Conservation (phyloP, 495 filamentous ascomycete genomes). For the Pyrenopolyporus hunteri region DNA sequence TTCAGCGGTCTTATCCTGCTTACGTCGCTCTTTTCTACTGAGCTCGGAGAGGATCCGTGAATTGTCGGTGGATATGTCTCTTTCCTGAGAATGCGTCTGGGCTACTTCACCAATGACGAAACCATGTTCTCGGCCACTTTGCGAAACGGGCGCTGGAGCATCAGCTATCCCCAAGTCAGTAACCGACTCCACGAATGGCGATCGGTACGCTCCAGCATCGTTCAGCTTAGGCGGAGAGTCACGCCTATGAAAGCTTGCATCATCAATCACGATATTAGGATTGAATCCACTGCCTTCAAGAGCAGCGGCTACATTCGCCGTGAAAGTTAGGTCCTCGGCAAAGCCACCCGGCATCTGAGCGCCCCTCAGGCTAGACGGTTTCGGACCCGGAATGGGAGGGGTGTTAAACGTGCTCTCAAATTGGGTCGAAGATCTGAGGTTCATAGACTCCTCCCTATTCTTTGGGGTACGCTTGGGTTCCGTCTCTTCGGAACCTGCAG, state of each 20-base stretch:
- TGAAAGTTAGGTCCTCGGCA: conserved; percentile 69
- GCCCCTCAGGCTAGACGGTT: conserved; percentile 43
- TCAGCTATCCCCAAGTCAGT: conserved; percentile 43
- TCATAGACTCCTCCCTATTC: conserved; percentile 30
- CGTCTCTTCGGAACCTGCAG: conserved; percentile 19
- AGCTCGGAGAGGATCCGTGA: conserved; percentile 19
- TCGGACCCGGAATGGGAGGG: conserved; percentile 47
- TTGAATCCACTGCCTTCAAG: conserved; percentile 72
- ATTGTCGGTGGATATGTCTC: conserved; percentile 14
- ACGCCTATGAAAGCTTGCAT: conserved; percentile 65
- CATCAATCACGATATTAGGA: conserved; percentile 70
- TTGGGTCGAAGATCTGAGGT: conserved; percentile 24
- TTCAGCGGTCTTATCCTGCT: conserved; percentile 14
- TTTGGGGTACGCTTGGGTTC: conserved; percentile 23
- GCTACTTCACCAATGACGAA: conserved; percentile 30
- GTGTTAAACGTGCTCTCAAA: conserved; percentile 36
- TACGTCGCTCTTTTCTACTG: conserved; percentile 21
- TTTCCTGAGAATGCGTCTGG: conserved; percentile 26
- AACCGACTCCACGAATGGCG: conserved; percentile 53
- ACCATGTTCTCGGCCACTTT: conserved; percentile 9
- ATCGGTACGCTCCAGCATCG: conserved; percentile 50
- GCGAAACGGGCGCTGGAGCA: background rate
- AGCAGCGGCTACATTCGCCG: conserved; percentile 72
- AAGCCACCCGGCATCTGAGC: conserved; percentile 57
- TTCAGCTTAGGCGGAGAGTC: conserved; percentile 69